phyloP scores from a whole-genome alignment of 371 early-diverging fungal genomes.

The Zancudomyces culisetae region DNA sequence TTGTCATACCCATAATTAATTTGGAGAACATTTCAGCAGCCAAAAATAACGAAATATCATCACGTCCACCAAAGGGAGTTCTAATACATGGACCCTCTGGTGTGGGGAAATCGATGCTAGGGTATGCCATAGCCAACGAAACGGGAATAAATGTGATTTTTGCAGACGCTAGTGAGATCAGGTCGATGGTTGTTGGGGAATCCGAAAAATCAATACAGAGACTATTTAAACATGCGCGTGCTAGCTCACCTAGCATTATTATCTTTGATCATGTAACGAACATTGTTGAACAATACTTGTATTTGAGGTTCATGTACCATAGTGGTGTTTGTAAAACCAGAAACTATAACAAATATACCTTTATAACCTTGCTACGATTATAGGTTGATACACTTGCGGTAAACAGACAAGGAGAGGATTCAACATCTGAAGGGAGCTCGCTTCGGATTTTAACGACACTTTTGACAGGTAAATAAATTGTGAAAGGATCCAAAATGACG shows the following conservation, averaged over 20 bases:
- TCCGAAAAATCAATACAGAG: slow-evolving; percentile 54
- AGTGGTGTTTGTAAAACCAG: neutral
- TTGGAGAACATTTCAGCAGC: neutral
- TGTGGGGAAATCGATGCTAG: slow-evolving; percentile 92
- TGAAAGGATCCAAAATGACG: neutral
- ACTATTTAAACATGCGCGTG: slow-evolving; percentile 50
- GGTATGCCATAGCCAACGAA: slow-evolving; percentile 84
- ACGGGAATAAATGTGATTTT: slow-evolving; percentile 52
- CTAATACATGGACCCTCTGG: slow-evolving; percentile 88
- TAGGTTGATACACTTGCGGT: slow-evolving; percentile 55
- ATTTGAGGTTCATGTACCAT: neutral
- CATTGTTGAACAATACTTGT: neutral
- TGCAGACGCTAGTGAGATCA: slow-evolving; percentile 52
- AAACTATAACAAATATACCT: neutral
- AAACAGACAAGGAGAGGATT: slow-evolving; percentile 38
- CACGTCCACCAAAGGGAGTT: slow-evolving; percentile 49
- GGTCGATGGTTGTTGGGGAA: slow-evolving; percentile 67
- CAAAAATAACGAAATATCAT: slow-evolving; percentile 1
- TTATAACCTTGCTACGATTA: neutral
- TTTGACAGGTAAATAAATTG: slow-evolving; percentile 35
- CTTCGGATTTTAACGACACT: slow-evolving; percentile 63
- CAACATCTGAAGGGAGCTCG: slow-evolving; percentile 57
- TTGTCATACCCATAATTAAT: neutral
- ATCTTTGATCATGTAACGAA: slow-evolving; percentile 52
- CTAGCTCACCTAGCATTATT: slow-evolving; percentile 63